Evolutionary conservation across 345 rosid species (phyloP).

Genomic region (Camelina neglecta): DNA sequence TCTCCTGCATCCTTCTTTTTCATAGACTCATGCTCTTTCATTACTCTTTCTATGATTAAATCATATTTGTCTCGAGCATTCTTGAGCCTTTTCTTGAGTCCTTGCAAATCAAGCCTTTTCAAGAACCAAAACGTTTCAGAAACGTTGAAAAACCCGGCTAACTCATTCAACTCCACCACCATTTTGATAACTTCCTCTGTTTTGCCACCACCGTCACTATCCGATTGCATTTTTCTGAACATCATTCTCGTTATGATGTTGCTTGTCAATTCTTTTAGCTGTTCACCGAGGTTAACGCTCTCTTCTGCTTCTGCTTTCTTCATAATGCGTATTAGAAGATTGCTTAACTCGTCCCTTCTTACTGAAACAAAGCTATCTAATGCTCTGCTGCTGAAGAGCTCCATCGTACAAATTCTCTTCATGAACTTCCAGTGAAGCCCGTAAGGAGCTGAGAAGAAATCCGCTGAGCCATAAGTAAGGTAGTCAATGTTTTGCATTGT

Average conservation of each 20-base stretch:
- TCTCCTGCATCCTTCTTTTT: conserved; percentile 35
- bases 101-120: conserved; percentile 65
- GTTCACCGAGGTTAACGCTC: conserved; percentile 51
- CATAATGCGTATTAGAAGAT: conserved; percentile 47
- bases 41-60: conserved; percentile 67
- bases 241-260: conserved; percentile 68
- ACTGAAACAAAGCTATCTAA: conserved; percentile 53
- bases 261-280: conserved; percentile 65
- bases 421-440: conserved; percentile 82
- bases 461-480: conserved; percentile 78
- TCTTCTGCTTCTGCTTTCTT: conserved; percentile 52
- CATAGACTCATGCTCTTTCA: conserved; percentile 57
- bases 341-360: conserved; percentile 52
- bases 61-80: conserved; percentile 64
- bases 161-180: conserved; percentile 62
- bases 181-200: conserved; percentile 58
- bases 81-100: conserved; percentile 62
- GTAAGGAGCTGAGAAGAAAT: conserved; percentile 67
- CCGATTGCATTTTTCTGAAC: conserved; percentile 54
- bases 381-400: conserved; percentile 59
- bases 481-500: conserved; percentile 59
- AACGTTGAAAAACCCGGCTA: conserved; percentile 61
- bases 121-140: conserved; percentile 76
- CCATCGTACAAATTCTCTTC: conserved; percentile 75
- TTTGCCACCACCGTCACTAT: conserved; percentile 34